phyloP scores from a whole-genome alignment of 2,329 filamentous ascomycete genomes.

The Sporothrix curviconia region DNA sequence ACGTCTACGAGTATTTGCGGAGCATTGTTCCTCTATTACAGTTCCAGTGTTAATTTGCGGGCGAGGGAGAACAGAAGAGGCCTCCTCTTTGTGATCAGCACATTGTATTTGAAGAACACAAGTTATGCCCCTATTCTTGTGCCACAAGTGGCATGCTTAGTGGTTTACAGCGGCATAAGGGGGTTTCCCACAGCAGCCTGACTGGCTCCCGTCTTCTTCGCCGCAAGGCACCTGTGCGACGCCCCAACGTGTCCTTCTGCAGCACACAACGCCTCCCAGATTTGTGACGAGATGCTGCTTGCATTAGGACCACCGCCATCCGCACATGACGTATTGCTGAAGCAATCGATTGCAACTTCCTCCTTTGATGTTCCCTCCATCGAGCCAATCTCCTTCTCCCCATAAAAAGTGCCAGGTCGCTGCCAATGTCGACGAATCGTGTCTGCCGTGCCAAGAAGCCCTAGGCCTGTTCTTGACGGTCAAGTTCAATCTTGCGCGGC shows the following conservation, averaged over 20 bases:
- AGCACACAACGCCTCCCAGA: not conserved
- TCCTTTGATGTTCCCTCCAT: not conserved
- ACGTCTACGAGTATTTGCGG: too few relatives aligned
- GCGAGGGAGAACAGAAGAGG: not conserved
- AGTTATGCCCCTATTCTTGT: too few relatives aligned
- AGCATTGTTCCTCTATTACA: too few relatives aligned
- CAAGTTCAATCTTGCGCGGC: not conserved
- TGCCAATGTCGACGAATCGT: not conserved
- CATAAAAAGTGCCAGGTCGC: not conserved
- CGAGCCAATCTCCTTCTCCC: not conserved
- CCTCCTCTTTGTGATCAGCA: not conserved
- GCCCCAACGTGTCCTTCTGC: too few relatives aligned
- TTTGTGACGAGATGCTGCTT: too few relatives aligned
- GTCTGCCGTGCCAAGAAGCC: not conserved
- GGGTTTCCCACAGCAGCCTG: too few relatives aligned
- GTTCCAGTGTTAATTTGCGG: conserved; percentile 7
- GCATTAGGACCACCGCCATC: not conserved
- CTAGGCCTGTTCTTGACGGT: not conserved
- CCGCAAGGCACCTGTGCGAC: not conserved
- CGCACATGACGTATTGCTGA: conserved; percentile 1
- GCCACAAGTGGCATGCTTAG: too few relatives aligned
- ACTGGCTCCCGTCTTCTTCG: not conserved
- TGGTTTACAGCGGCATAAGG: too few relatives aligned
- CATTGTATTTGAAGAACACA: not conserved
- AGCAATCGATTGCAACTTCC: too few relatives aligned